Conservation (phyloP, 495 filamentous ascomycete species). For the Clohesyomyces aquaticus region DNA sequence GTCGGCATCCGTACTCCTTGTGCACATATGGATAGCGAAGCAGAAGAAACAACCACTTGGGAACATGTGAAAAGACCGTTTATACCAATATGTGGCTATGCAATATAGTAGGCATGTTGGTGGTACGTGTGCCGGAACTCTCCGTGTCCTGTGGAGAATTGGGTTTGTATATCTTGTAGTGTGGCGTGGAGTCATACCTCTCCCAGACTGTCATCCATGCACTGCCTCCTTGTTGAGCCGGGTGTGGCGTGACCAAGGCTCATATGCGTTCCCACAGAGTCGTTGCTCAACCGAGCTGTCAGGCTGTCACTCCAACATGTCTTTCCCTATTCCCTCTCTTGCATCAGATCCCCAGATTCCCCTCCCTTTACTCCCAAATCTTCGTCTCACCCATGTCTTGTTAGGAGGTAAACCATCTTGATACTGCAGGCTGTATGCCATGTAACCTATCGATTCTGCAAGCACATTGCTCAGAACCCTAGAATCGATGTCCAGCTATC, state of each 20-base stretch:
- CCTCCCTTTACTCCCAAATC: slow-evolving; percentile 6
- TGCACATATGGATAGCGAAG: not conserved
- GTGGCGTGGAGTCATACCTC: slow-evolving; percentile 14
- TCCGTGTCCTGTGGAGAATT: no score
- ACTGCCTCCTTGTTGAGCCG: slow-evolving; percentile 17
- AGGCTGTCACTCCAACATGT: slow-evolving; percentile 16
- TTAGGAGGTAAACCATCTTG: slow-evolving; percentile 18
- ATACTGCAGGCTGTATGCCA: slow-evolving; percentile 20
- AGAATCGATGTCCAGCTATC: not conserved
- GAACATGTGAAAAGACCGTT: slow-evolving; percentile 13
- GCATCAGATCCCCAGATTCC: not conserved
- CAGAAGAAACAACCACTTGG: not conserved
- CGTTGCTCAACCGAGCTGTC: slow-evolving; percentile 13
- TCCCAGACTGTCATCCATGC: slow-evolving; percentile 2
- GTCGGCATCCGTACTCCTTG: not conserved
- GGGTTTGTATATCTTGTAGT: not conserved
- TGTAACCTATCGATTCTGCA: slow-evolving; percentile 36
- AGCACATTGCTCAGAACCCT: no score
- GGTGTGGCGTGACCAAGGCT: slow-evolving; percentile 25
- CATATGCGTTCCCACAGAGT: not conserved
- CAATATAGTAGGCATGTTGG: no score
- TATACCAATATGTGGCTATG: slow-evolving; percentile 12
- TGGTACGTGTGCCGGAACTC: no score
- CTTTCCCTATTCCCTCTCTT: slow-evolving; percentile 9
- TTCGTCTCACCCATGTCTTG: slow-evolving; percentile 23